A percentile compares a stretch with the other conserved stretches of the same genome.
Evolutionary conservation across 2,329 filamentous ascomycete species (phyloP).

Genomic region (Elsinoe arachidis): DNA sequence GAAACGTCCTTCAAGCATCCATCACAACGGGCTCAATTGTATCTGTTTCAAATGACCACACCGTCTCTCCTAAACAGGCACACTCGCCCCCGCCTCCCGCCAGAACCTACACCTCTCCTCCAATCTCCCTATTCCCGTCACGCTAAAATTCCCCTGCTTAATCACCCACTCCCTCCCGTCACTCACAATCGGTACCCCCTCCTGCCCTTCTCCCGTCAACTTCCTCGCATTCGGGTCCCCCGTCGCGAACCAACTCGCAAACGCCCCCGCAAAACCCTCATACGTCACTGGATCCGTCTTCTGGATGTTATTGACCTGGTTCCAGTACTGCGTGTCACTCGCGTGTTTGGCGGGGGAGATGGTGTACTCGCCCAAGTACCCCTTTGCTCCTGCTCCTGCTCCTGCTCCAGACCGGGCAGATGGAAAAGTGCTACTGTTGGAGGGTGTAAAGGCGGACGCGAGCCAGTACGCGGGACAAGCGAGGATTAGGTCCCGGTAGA

Average conservation of each 20-base stretch:
- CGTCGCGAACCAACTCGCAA: conserved; percentile 53
- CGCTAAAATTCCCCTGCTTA: conserved; percentile 39
- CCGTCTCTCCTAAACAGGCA: neutral
- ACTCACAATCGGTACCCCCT: conserved; percentile 39
- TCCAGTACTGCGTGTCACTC: conserved; percentile 53
- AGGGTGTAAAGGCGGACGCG: conserved; percentile 27
- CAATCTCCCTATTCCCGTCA: conserved; percentile 33
- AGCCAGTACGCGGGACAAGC: conserved; percentile 54
- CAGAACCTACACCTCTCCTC: conserved; percentile 47
- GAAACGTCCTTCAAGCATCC: too few species aligned
- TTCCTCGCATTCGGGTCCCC: conserved; percentile 52
- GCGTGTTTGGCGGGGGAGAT: conserved; percentile 52
- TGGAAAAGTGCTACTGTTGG: neutral
- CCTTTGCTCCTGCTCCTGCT: conserved; percentile 35
- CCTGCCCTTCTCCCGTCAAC: conserved; percentile 37
- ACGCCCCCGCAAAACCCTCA: conserved; percentile 48
- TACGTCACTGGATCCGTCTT: conserved; percentile 46
- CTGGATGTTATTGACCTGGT: conserved; percentile 46
- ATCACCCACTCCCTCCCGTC: conserved; percentile 42
- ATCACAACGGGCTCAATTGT: too few species aligned
- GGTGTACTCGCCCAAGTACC: conserved; percentile 52
- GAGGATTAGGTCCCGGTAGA: conserved; percentile 52
- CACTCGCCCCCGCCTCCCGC: conserved; percentile 20
- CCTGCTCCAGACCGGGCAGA: neutral
- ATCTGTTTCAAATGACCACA: too few species aligned